Percentiles rank a stretch among this genome's conserved stretches.
Conservation (phyloP, 306 rosid species). For the Vicia sativa region DNA sequence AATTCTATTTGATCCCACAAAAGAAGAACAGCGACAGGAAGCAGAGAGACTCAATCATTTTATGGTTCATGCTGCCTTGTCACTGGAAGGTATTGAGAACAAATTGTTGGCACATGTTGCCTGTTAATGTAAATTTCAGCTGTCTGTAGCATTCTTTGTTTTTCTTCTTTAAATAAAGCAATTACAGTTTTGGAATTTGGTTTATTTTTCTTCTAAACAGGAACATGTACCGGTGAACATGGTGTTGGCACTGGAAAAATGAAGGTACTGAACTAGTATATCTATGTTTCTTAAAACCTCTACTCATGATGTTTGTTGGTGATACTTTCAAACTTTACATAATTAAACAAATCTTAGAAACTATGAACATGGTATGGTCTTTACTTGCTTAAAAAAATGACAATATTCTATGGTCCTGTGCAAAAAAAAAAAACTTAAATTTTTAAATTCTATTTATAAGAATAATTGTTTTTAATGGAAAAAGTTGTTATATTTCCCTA, state of each 20-base stretch:
- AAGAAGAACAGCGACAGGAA: slow-evolving; percentile 70
- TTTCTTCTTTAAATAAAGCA: slow-evolving; percentile 21
- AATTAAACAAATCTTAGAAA: slow-evolving; percentile 21
- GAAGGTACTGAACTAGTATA: slow-evolving; percentile 60
- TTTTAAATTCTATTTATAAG: no score
- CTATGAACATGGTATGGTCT: slow-evolving; percentile 29
- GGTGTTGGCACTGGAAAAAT: slow-evolving; percentile 97
- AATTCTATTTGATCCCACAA: slow-evolving; percentile 74
- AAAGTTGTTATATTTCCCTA: no score
- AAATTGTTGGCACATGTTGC: slow-evolving; percentile 21
- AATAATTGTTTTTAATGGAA: no score
- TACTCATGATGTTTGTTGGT: slow-evolving; percentile 10
- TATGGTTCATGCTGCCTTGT: slow-evolving; percentile 88
- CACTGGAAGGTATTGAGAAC: slow-evolving; percentile 71
- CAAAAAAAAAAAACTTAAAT: no score
- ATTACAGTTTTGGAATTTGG: slow-evolving; percentile 34
- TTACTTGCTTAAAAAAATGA: background rate
- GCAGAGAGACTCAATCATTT: slow-evolving; percentile 82
- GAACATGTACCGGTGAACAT: slow-evolving; percentile 96
- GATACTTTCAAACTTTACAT: slow-evolving; percentile 27
- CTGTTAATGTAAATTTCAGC: slow-evolving; percentile 19
- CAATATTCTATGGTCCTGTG: no score
- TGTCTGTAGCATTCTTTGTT: slow-evolving; percentile 24
- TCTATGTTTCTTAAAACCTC: slow-evolving; percentile 15
- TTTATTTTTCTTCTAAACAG: slow-evolving; percentile 49